Conservation (phyloP, 108 stramenopile genomes). For the Cyclotella kingstonii region DNA sequence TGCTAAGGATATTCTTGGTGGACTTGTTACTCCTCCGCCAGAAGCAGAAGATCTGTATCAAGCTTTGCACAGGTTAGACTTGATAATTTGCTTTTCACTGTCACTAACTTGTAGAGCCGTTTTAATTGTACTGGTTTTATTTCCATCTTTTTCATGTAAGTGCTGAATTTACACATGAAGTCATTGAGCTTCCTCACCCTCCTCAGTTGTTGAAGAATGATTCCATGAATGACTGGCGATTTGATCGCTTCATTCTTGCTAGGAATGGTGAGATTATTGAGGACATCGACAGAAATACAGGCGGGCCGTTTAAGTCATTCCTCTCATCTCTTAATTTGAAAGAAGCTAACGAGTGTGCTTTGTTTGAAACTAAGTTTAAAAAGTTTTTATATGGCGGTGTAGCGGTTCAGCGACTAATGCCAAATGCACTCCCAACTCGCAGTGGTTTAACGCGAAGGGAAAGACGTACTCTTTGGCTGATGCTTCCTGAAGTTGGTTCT, state of each 20-base stretch:
- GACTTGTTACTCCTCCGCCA: conserved; percentile 67
- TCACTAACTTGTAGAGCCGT: background rate
- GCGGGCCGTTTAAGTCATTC: conserved; percentile 33
- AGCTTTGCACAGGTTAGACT: conserved; percentile 52
- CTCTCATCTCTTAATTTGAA: conserved; percentile 41
- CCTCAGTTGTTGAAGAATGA: conserved; percentile 56
- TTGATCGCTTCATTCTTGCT: conserved; percentile 34
- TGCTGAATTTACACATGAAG: conserved; percentile 75
- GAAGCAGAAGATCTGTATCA: conserved; percentile 84
- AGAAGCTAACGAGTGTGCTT: conserved; percentile 50
- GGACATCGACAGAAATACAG: conserved; percentile 21
- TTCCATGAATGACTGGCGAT: conserved; percentile 57
- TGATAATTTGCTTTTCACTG: background rate
- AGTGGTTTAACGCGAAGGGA: conserved; percentile 52
- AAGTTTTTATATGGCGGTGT: conserved; percentile 82
- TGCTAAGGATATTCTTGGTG: conserved; percentile 70
- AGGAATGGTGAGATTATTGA: conserved; percentile 30
- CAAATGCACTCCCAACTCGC: conserved; percentile 37
- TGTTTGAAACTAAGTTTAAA: conserved; percentile 71
- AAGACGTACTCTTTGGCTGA: conserved; percentile 78
- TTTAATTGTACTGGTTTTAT: background rate
- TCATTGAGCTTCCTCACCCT: conserved; percentile 61
- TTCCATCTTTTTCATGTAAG: background rate
- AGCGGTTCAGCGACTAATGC: conserved; percentile 61
- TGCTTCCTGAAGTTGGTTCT: conserved; percentile 68